A percentile compares a stretch with the other conserved stretches of the same genome.
Conservation (phyloP, 306 rosid genomes). For the Ormosia semicastrata region DNA sequence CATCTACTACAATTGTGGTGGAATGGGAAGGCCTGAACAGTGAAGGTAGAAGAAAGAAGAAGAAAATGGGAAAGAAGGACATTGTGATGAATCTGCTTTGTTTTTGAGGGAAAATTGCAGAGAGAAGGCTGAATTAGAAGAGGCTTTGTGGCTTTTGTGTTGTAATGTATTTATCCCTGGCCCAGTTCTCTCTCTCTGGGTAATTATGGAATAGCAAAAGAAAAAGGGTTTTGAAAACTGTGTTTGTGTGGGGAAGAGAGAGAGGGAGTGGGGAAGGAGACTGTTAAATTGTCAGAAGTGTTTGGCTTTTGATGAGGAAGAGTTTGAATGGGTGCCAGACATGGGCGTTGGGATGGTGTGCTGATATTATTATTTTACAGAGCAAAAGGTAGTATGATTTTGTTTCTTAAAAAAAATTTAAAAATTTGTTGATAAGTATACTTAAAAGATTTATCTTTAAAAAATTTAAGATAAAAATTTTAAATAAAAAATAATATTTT, state of each 20-base stretch:
- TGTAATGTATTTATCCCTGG: conserved; percentile 12
- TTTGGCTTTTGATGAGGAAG: conserved; percentile 53
- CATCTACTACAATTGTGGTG: conserved; percentile 64
- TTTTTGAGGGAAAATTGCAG: conserved; percentile 16
- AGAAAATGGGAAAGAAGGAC: conserved; percentile 43
- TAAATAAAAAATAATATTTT: too few relatives aligned
- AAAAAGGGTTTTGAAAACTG: conserved; percentile 54
- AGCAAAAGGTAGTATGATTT: conserved; percentile 62
- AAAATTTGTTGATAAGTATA: background rate
- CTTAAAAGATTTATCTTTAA: too few relatives aligned
- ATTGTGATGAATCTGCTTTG: conserved; percentile 45
- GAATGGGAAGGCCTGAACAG: conserved; percentile 57
- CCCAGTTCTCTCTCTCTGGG: conserved; percentile 8
- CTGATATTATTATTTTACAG: conserved; percentile 35
- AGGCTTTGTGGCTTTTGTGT: conserved; percentile 15
- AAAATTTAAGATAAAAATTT: too few relatives aligned
- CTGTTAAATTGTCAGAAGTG: conserved; percentile 61
- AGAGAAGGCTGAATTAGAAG: conserved; percentile 27
- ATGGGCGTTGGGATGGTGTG: conserved; percentile 46
- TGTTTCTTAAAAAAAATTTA: conserved; percentile 34
- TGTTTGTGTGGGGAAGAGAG: conserved; percentile 36
- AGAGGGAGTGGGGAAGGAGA: conserved; percentile 38
- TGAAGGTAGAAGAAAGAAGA: conserved; percentile 34
- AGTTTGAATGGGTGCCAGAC: conserved; percentile 74
- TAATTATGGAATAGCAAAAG: conserved; percentile 34